Conservation (phyloP, 192 early-diverging fungal genomes). For the Chytriomyces hyalinus region DNA sequence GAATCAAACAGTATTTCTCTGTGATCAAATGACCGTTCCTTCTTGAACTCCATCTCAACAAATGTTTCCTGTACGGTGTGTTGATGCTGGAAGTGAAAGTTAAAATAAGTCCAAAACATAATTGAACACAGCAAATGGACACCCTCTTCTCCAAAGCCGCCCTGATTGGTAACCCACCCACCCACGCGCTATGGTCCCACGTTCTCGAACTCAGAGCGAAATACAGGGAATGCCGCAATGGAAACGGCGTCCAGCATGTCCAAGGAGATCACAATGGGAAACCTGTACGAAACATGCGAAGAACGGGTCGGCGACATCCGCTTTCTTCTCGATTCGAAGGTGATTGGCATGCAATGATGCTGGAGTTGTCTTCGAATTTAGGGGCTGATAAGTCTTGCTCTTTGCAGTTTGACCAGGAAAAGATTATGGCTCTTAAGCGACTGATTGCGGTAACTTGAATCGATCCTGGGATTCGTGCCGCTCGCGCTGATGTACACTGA, state of each 20-base stretch:
- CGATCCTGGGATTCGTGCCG: background rate
- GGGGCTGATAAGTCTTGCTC: background rate
- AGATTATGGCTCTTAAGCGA: constrained; percentile 88
- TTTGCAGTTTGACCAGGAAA: constrained; percentile 79
- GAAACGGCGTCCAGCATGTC: constrained; percentile 48
- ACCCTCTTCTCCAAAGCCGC: constrained; percentile 30
- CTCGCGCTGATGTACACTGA: background rate
- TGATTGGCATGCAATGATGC: constrained; percentile 9
- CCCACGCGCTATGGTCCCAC: background rate
- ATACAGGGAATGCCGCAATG: constrained; percentile 40
- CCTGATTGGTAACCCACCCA: constrained; percentile 2
- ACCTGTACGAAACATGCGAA: constrained; percentile 91
- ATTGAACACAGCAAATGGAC: constrained; percentile 18
- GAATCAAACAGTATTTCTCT: constrained; percentile 86
- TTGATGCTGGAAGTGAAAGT: too few species aligned
- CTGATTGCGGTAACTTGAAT: constrained; percentile 75
- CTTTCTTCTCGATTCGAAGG: constrained; percentile 75
- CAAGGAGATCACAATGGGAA: constrained; percentile 80
- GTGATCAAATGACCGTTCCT: constrained; percentile 74
- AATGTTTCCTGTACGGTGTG: constrained; percentile 60
- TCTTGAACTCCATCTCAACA: constrained; percentile 76
- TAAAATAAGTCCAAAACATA: too few species aligned
- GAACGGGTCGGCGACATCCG: constrained; percentile 79
- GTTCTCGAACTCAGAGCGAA: constrained; percentile 7
- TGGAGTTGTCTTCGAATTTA: background rate